Percentiles rank a stretch among this genome's conserved stretches.
Conservation (phyloP, 1,139 yeast species). For the Suhomyces kunorum region DNA sequence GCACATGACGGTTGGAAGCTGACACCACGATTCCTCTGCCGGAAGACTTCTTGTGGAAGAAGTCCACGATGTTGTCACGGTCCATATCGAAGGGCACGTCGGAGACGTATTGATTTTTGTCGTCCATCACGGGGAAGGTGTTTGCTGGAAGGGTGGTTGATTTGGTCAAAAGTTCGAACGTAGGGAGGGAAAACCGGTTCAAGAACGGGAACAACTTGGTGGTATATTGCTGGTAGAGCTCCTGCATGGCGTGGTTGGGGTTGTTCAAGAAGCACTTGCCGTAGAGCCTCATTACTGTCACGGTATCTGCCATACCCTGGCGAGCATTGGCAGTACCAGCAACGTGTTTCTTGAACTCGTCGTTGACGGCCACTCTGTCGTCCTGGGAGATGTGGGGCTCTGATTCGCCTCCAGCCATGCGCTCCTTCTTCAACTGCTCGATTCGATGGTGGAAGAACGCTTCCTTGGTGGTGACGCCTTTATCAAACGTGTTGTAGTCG, state of each 20-base stretch:
- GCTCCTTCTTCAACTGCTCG: conserved; percentile 14
- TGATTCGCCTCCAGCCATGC: conserved; percentile 10
- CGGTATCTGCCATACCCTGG: conserved; percentile 41
- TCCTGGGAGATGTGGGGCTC: conserved; percentile 18
- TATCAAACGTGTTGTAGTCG: conserved; percentile 27
- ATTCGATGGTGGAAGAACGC: conserved; percentile 19
- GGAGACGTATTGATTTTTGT: conserved; percentile 11
- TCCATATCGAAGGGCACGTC: conserved; percentile 12
- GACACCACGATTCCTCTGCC: conserved; percentile 47
- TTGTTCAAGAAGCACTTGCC: conserved; percentile 38
- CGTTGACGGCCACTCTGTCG: conserved; percentile 25
- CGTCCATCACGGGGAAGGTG: conserved; percentile 14
- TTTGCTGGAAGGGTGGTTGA: conserved; percentile 13
- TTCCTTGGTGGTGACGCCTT: conserved; percentile 29
- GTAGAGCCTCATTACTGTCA: conserved; percentile 34
- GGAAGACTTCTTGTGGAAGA: conserved; percentile 23
- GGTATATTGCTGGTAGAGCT: conserved; percentile 22
- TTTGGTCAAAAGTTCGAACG: conserved; percentile 19
- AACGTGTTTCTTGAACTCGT: conserved; percentile 20
- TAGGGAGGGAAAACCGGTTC: conserved; percentile 24
- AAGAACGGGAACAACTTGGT: conserved; percentile 36
- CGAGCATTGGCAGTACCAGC: conserved; percentile 22
- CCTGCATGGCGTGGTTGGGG: conserved; percentile 6
- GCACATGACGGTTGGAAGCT: conserved; percentile 34
- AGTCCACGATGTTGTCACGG: conserved; percentile 24